Conservation (phyloP, 1,284 basidiomycete genomes). For the Cutaneotrichosporon cutaneum region DNA sequence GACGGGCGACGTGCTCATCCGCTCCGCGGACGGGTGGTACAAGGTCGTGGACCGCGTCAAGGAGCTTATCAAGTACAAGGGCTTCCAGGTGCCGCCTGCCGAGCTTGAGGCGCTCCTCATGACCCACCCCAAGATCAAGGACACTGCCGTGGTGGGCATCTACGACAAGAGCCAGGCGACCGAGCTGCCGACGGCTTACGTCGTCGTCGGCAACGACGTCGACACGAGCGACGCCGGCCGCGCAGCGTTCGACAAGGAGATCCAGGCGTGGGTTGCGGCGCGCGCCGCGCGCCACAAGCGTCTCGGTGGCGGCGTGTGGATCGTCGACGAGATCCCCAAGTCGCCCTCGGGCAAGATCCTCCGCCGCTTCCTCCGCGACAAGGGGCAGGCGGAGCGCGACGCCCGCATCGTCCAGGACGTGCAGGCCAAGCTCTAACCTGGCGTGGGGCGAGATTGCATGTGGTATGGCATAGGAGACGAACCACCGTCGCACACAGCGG, state of each 20-base stretch:
- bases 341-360: slow-evolving; percentile 45
- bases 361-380: slow-evolving; percentile 38
- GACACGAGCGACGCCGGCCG: slow-evolving; percentile 3
- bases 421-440: slow-evolving; percentile 8
- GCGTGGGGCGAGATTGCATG: not conserved
- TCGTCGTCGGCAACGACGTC: slow-evolving; percentile 10
- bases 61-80: slow-evolving; percentile 75
- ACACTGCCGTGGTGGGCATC: slow-evolving; percentile 70
- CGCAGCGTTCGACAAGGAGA: slow-evolving; percentile 55
- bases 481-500: not conserved
- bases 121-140: slow-evolving; percentile 67
- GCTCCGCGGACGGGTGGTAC: slow-evolving; percentile 62
- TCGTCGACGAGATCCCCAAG: slow-evolving; percentile 56
- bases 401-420: not conserved
- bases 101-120: slow-evolving; percentile 74
- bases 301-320: slow-evolving; percentile 54
- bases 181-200: slow-evolving; percentile 63
- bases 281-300: slow-evolving; percentile 58
- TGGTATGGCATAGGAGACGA: slow-evolving; percentile 9
- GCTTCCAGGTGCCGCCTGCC: slow-evolving; percentile 69
- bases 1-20: slow-evolving; percentile 71
- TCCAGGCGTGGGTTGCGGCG: slow-evolving; percentile 63
- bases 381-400: slow-evolving; percentile 21
- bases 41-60: slow-evolving; percentile 60
- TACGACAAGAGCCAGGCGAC: slow-evolving; percentile 64